A percentile compares a stretch with the other conserved stretches of the same genome.
These are phyloP conservation scores for Ciborinia camelliae DNA, from an alignment of 2,329 filamentous ascomycete species.

Conservation along the genomic window DNA sequence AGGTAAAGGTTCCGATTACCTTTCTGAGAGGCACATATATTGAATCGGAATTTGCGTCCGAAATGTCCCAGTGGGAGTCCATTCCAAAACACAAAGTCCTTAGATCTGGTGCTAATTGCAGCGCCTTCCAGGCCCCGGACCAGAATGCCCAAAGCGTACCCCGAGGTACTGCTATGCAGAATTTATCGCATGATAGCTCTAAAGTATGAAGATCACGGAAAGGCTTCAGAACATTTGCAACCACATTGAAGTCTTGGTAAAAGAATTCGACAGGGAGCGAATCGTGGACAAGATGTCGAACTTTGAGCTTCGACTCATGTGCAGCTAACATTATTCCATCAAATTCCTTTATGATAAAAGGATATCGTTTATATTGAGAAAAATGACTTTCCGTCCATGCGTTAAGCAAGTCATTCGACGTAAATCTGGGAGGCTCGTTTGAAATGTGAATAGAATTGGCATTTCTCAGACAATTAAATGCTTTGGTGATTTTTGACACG, in stretches of 20 bases:
- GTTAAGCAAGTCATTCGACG: background rate
- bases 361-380: background rate
- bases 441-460: background rate
- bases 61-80: too few species aligned
- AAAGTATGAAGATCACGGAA: background rate
- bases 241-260: too few species aligned
- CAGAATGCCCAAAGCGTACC: background rate
- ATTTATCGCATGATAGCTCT: background rate
- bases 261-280: background rate
- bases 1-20: background rate
- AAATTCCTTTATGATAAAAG: background rate
- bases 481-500: background rate
- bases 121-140: background rate
- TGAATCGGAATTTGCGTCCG: too few species aligned
- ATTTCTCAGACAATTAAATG: background rate
- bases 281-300: background rate
- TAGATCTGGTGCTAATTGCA: background rate
- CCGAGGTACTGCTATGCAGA: too few species aligned
- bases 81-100: background rate
- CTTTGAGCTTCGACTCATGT: background rate
- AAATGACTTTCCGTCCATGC: background rate
- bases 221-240: background rate
- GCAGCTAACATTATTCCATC: background rate
- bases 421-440: background rate
- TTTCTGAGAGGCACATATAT: constrained; percentile 4